Evolutionary conservation across 2,329 filamentous ascomycete species (phyloP).

Genomic region (Exophiala xenobiotica): DNA sequence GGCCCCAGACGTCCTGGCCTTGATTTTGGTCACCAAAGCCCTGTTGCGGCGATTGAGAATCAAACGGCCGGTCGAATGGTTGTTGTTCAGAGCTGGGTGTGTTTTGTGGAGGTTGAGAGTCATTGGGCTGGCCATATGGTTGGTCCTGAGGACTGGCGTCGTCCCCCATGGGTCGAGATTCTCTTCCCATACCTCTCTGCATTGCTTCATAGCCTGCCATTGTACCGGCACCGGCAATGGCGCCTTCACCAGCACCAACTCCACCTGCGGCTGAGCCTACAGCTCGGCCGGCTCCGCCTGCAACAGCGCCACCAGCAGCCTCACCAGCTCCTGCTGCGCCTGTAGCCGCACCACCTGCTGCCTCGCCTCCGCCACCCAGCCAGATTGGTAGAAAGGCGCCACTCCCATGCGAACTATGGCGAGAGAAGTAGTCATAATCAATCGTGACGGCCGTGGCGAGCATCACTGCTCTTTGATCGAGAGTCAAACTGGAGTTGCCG

Average conservation of each 20-base stretch:
- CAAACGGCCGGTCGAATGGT: constrained; percentile 17
- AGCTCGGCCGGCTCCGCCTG: constrained; percentile 39
- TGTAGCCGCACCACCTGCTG: constrained; percentile 35
- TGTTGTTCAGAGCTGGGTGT: constrained; percentile 6
- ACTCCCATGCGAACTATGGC: constrained; percentile 52
- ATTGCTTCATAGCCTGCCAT: constrained; percentile 65
- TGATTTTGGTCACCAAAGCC: constrained; percentile 22
- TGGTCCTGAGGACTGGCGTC: constrained; percentile 6
- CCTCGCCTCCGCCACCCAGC: constrained; percentile 42
- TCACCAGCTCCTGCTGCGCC: constrained; percentile 40
- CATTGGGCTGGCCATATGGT: neutral
- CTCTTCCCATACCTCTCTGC: constrained; percentile 50
- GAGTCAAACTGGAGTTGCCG: constrained; percentile 54
- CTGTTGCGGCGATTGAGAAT: constrained; percentile 35
- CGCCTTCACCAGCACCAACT: constrained; percentile 43
- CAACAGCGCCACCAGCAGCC: constrained; percentile 39
- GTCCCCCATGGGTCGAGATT: constrained; percentile 24
- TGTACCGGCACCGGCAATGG: constrained; percentile 53
- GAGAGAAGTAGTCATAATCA: constrained; percentile 68
- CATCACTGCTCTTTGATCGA: constrained; percentile 66
- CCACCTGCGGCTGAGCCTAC: constrained; percentile 28
- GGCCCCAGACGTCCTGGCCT: constrained; percentile 37
- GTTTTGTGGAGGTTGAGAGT: neutral
- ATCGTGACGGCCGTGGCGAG: constrained; percentile 64
- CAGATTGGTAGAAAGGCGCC: constrained; percentile 55